Evolutionary conservation across 1,139 yeast genomes (phyloP).

Genomic region (Debaryomycetaceae sp.): DNA sequence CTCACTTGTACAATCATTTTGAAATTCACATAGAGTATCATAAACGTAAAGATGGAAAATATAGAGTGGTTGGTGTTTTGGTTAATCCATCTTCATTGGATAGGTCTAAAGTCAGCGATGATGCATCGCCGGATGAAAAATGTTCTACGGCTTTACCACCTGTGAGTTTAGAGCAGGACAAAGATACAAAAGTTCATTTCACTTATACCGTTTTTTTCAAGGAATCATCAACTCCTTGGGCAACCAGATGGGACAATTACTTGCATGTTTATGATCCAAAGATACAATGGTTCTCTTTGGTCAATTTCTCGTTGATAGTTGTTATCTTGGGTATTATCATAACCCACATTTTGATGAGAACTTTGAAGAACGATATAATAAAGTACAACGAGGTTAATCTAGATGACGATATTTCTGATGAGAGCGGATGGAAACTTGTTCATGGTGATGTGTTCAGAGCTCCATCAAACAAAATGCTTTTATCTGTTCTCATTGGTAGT

Average conservation of each 20-base stretch:
- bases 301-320: constrained; percentile 82
- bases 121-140: constrained; percentile 24
- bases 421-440: constrained; percentile 94
- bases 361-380: constrained; percentile 80
- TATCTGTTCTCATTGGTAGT: constrained; percentile 82
- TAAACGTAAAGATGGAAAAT: constrained; percentile 60
- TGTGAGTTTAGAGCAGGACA: constrained; percentile 28
- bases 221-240: constrained; percentile 81
- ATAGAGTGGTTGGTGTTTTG: constrained; percentile 87
- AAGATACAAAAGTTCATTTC: constrained; percentile 30
- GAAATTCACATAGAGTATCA: constrained; percentile 81
- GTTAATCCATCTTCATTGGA: constrained; percentile 68
- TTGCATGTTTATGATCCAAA: constrained; percentile 88
- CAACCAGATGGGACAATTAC: constrained; percentile 98
- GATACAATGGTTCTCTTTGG: constrained; percentile 91
- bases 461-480: constrained; percentile 66
- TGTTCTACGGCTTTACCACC: constrained; percentile 34
- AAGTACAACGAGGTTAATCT: constrained; percentile 86
- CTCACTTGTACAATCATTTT: constrained; percentile 75
- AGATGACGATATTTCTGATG: constrained; percentile 87
- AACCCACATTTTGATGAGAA: constrained; percentile 74
- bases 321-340: constrained; percentile 73
- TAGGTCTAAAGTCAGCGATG: constrained; percentile 28
- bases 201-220: constrained; percentile 56
- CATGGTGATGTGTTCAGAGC: constrained; percentile 95